Evolutionary conservation across 495 filamentous ascomycete genomes (phyloP).

Genomic region (Talaromyces wortmannii): DNA sequence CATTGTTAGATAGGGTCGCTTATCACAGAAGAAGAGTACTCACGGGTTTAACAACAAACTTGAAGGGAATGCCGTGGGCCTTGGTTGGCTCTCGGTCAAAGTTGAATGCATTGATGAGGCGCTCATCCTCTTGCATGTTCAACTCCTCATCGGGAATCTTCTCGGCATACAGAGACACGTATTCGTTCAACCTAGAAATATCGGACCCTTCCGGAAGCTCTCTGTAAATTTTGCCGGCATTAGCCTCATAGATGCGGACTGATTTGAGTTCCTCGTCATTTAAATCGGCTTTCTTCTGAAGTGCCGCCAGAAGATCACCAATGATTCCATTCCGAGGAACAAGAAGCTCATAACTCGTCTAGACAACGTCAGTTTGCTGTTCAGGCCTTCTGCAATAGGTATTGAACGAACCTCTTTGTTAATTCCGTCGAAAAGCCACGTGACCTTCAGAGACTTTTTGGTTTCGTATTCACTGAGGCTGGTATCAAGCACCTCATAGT

Average conservation of each 20-base stretch:
- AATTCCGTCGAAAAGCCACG: slow-evolving; percentile 82
- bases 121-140: slow-evolving; percentile 48
- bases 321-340: slow-evolving; percentile 77
- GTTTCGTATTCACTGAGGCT: slow-evolving; percentile 88
- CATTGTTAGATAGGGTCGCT: slow-evolving; percentile 12
- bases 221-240: slow-evolving; percentile 71
- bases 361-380: slow-evolving; percentile 12
- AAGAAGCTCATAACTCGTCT: slow-evolving; percentile 72
- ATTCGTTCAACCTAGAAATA: slow-evolving; percentile 77
- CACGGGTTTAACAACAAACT: slow-evolving; percentile 80
- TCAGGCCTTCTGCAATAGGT: slow-evolving; percentile 3
- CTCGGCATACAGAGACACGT: slow-evolving; percentile 72
- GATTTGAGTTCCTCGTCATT: slow-evolving; percentile 61
- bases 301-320: slow-evolving; percentile 61
- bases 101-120: slow-evolving; percentile 73
- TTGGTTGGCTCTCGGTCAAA: slow-evolving; percentile 83
- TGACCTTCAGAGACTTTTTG: slow-evolving; percentile 76
- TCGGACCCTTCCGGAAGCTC: slow-evolving; percentile 56
- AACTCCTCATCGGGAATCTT: slow-evolving; percentile 72
- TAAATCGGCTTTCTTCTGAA: slow-evolving; percentile 75
- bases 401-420: slow-evolving; percentile 67
- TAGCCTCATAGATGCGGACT: slow-evolving; percentile 72
- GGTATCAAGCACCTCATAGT: slow-evolving; percentile 89
- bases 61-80: slow-evolving; percentile 79
- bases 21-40: slow-evolving; percentile 15